Evolutionary conservation across 2,329 filamentous ascomycete species (phyloP).

Genomic region (Sarocladiaceae sp.): DNA sequence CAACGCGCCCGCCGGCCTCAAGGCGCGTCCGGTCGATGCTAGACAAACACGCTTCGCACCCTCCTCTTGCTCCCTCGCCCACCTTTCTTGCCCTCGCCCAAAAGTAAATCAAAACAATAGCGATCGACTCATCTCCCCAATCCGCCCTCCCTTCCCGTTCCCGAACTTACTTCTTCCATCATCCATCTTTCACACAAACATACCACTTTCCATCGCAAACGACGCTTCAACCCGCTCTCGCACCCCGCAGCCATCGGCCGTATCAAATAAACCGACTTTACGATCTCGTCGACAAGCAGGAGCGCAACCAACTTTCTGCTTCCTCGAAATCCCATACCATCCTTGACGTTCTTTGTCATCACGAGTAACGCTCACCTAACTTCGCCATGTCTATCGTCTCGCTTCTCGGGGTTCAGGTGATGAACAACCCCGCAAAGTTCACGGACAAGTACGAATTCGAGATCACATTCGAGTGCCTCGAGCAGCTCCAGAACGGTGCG

Average conservation of each 20-base stretch:
- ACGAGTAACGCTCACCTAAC: slow-evolving; percentile 26
- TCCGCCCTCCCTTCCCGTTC: background rate
- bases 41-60: slow-evolving; percentile 6
- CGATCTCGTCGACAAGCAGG: background rate
- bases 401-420: slow-evolving; percentile 87
- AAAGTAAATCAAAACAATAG: slow-evolving; percentile 8
- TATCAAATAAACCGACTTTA: background rate
- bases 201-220: background rate
- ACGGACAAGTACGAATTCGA: slow-evolving; percentile 92
- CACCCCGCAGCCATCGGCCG: background rate
- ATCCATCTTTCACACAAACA: slow-evolving; percentile 9
- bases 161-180: background rate
- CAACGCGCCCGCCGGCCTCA: slow-evolving; percentile 11
- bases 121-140: background rate
- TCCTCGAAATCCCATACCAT: background rate
- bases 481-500: slow-evolving; percentile 84
- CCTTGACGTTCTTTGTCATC: background rate
- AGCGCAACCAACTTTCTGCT: background rate
- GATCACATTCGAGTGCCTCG: slow-evolving; percentile 97
- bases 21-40: slow-evolving; percentile 10
- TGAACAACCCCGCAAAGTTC: slow-evolving; percentile 96
- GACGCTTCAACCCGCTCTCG: background rate
- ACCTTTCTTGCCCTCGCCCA: slow-evolving; percentile 5
- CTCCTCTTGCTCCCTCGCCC: background rate
- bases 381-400: slow-evolving; percentile 85